Conservation (phyloP, 768 basidiomycete species). For the Psilocybe azurescens region DNA sequence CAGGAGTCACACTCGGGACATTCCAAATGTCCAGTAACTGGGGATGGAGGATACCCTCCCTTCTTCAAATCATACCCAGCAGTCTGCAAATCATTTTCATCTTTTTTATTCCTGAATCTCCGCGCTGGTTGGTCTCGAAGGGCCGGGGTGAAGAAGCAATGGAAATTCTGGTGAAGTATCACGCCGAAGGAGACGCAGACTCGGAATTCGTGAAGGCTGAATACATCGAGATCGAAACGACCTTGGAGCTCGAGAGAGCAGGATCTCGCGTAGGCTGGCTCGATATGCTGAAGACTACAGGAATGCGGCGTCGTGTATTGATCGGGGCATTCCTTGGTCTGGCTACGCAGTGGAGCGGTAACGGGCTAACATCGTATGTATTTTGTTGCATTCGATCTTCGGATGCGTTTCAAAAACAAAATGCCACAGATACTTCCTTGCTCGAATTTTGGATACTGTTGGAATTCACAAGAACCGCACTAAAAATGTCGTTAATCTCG, state of each 20-base stretch:
- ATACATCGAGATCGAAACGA: constrained; percentile 59
- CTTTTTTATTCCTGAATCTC: constrained; percentile 66
- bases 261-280: constrained; percentile 50
- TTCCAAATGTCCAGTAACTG: constrained; percentile 62
- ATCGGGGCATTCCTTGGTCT: constrained; percentile 56
- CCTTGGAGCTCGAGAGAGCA: constrained; percentile 57
- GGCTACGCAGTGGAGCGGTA: constrained; percentile 69
- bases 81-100: constrained; percentile 59
- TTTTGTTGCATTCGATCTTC: constrained; percentile 1
- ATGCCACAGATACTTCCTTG: constrained; percentile 51
- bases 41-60: constrained; percentile 76
- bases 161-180: constrained; percentile 57
- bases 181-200: constrained; percentile 60
- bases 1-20: constrained; percentile 66
- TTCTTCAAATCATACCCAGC: constrained; percentile 61
- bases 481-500: constrained; percentile 64
- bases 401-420: not conserved
- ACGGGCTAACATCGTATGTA: constrained; percentile 58
- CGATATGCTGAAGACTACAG: constrained; percentile 48
- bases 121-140: constrained; percentile 66
- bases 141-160: constrained; percentile 56
- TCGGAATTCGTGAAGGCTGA: constrained; percentile 65
- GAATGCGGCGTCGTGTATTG: constrained; percentile 57
- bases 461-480: constrained; percentile 53
- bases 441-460: constrained; percentile 58